A percentile compares a stretch with the other conserved stretches of the same genome.
Evolutionary conservation across 2,329 filamentous ascomycete species (phyloP).

Genomic region (Sporothrix schenckii): DNA sequence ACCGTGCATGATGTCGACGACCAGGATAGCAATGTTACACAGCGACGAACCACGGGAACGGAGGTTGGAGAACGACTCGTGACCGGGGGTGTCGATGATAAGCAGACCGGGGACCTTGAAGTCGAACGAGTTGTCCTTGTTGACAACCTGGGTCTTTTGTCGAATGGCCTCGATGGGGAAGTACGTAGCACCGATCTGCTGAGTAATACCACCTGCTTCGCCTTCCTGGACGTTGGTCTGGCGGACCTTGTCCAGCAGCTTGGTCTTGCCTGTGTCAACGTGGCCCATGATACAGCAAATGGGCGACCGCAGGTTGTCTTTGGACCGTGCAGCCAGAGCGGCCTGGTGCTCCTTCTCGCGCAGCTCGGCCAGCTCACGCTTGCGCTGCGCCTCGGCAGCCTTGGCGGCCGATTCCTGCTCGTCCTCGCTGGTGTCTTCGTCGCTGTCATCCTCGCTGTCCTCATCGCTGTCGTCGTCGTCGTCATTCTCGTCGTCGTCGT

Average conservation of each 20-base stretch:
- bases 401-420: conserved; percentile 75
- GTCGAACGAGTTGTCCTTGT: conserved; percentile 84
- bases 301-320: conserved; percentile 91
- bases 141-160: conserved; percentile 92
- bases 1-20: conserved; percentile 99
- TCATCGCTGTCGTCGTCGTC: conserved; percentile 44
- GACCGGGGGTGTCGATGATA: conserved; percentile 96
- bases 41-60: conserved; percentile 95
- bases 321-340: conserved; percentile 85
- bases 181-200: conserved; percentile 99
- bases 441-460: conserved; percentile 51
- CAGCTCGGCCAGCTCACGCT: conserved; percentile 85
- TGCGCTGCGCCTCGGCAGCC: conserved; percentile 73
- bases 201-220: conserved; percentile 98
- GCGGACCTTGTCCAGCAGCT: conserved; percentile 95
- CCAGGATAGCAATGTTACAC: conserved; percentile 98
- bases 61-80: conserved; percentile 99
- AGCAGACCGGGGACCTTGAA: conserved; percentile 97
- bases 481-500: conserved; percentile 40
- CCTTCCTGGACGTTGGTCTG: conserved; percentile 99
- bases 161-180: conserved; percentile 93
- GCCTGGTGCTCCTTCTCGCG: conserved; percentile 89
- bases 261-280: conserved; percentile 99
- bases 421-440: conserved; percentile 68
- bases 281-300: conserved; percentile 99